Evolutionary conservation across 1,284 basidiomycete genomes (phyloP).

Genomic region (Cryptococcus deneoformans): DNA sequence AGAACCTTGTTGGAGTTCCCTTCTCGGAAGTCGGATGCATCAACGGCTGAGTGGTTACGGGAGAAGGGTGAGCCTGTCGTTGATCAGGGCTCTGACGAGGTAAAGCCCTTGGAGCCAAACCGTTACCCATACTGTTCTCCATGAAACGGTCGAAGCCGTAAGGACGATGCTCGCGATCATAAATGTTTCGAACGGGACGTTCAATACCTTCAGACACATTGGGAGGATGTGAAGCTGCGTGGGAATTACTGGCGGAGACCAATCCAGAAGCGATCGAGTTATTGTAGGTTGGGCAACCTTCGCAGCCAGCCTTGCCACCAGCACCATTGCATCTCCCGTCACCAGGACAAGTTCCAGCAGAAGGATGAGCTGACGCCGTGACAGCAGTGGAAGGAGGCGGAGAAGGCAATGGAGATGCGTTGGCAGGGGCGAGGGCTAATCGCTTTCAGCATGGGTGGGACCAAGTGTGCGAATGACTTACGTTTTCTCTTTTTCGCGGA

Average conservation of each 20-base stretch:
- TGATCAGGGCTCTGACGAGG: background rate
- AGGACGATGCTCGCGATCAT: constrained; percentile 8
- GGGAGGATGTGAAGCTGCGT: constrained; percentile 1
- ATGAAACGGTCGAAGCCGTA: constrained; percentile 24
- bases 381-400: constrained; percentile 23
- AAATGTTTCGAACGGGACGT: constrained; percentile 17
- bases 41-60: constrained; percentile 11
- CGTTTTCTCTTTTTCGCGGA: constrained; percentile 36
- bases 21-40: constrained; percentile 11
- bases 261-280: constrained; percentile 55
- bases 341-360: constrained; percentile 79
- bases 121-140: constrained; percentile 17
- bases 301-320: constrained; percentile 83
- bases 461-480: constrained; percentile 11
- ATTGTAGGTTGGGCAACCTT: constrained; percentile 92
- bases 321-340: constrained; percentile 94
- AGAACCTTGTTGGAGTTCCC: constrained; percentile 14
- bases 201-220: constrained; percentile 44
- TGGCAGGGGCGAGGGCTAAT: constrained; percentile 22
- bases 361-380: constrained; percentile 14
- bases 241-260: background rate
- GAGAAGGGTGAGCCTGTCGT: background rate
- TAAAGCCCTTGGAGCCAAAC: constrained; percentile 1
- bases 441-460: background rate
- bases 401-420: constrained; percentile 25